These are phyloP conservation scores for Irpex lacteus DNA, from an alignment of 1,284 basidiomycete genomes.

Conservation along the genomic window DNA sequence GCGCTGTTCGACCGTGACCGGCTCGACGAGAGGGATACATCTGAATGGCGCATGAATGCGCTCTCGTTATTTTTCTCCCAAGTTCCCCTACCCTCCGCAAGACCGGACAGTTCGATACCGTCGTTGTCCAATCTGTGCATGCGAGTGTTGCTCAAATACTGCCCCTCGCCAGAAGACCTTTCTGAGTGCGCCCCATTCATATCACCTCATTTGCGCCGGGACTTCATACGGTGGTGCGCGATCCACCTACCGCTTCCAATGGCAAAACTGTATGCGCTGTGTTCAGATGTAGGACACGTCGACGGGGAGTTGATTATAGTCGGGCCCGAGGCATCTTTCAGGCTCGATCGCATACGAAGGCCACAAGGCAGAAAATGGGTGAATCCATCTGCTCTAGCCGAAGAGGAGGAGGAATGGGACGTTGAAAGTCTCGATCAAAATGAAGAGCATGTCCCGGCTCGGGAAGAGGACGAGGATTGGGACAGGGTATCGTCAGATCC, in stretches of 20 bases:
- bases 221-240: constrained; percentile 53
- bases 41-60: constrained; percentile 49
- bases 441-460: too few relatives aligned
- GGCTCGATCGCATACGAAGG: constrained; percentile 33
- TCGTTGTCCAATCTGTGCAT: constrained; percentile 39
- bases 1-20: constrained; percentile 15
- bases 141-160: constrained; percentile 35
- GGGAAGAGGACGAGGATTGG: neutral
- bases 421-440: too few relatives aligned
- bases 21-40: constrained; percentile 24
- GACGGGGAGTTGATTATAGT: constrained; percentile 63
- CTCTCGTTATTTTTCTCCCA: constrained; percentile 48
- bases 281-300: constrained; percentile 46
- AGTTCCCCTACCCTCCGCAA: constrained; percentile 10
- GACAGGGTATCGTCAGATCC: constrained; percentile 8
- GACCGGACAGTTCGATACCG: neutral
- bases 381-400: neutral
- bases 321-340: constrained; percentile 45
- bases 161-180: constrained; percentile 23
- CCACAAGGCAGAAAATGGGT: constrained; percentile 28
- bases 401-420: neutral
- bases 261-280: constrained; percentile 45
- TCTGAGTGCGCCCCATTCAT: constrained; percentile 47
- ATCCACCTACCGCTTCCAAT: constrained; percentile 51
- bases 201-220: constrained; percentile 52